Base-by-base conservation (phyloP, 2,329 filamentous ascomycete genomes). In the Fusarium floridanum region DNA sequence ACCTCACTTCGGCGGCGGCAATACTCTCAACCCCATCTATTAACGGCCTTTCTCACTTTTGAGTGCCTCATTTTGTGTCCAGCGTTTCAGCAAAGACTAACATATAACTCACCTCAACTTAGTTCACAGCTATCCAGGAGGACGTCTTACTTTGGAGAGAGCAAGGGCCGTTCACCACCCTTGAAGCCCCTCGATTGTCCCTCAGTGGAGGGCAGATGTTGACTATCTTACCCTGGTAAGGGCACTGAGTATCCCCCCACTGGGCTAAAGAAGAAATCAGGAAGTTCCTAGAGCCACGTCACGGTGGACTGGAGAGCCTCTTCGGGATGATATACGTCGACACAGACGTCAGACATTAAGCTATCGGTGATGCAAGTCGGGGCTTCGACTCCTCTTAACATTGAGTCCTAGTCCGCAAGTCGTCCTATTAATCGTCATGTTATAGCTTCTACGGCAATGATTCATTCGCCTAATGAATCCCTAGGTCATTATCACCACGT, bases 281-380 rank as follows among this genome's bases (percentile, higher is more conserved):
- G 22, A 10, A 48, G 14, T 17, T 24, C 16, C 5, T 8, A 1
- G 5, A 48, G 14, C 16, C 8, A 3, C 16, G 43, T 48, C 14
- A 24, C 14, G 2, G 2, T 17, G 4, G 0, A 48, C 16, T 27
- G 0, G 3, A 4, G 5, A 4, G 3, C 16, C 22, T 48, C 14
- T 48, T 27, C 14, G 10, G 5, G 4, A 4, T 27, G 6, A 27
- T 14, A 9, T 48, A 27, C 2, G 14, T 24, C 8, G 9, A 17
- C 14, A 48, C 22, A 6, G 16, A 48, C 17, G 22, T 48, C 43
- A 7, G 8, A 48, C 16, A 17, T 5, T 2, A 48, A 22, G 22
- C 7, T 14, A 24, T 24, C 8, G 17, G 43, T 27, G 43, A 48
- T 17, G 6, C 43, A 48, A 27, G 14, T 6, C 14, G 14, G 22